Evolutionary conservation across 768 basidiomycete genomes (phyloP), one percentile per base, ranked within the genome.

Genomic region (Amanita jacksonii): DNA sequence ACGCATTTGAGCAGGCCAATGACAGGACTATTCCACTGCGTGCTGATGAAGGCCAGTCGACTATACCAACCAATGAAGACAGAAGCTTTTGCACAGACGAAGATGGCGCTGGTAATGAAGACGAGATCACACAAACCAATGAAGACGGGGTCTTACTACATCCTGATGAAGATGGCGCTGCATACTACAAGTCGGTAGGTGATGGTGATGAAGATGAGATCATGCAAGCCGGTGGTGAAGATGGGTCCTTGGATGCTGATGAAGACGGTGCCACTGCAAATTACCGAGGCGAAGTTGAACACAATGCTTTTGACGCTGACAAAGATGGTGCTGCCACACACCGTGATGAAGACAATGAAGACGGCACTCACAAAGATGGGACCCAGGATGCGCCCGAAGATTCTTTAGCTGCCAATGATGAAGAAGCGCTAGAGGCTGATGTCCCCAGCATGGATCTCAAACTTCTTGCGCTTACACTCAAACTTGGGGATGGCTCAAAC

Each of bases 51-150:
- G 10, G 8, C 23, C 19, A 38, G 19, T 38, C 23, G 38, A 23
- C 12, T 12, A 28, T 23, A 7, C 23, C 38, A 22, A 23, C 8
- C 15, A 13, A 4, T 7, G 38, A 38, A n/a, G 38, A 38, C 23
- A 15, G 23, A 38, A 20, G 5, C 23, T 37, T 37, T 19, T 8
- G 23, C 23, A 13, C 5, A 37, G 36, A 37, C 36, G 36, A 37
- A 37, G 36, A 37, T 37, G 13, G 18, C 18, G 36, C 36, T 37
- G 36, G 36, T 37, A 13, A 37, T 37, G 36, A n/a, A n/a, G n/a
- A n/a, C n/a, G n/a, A n/a, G n/a, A n/a, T n/a, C n/a, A n/a, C n/a
- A n/a, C n/a, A n/a, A n/a, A n/a, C 33, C 33, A 34, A 6, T 34
- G 33, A 37, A 37, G 36, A 37, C 18, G 36, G 5, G 18, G 23